Evolutionary conservation across 225 moss, liverwort and hornwort species (phyloP).

Genomic region (Marchantia polymorpha): DNA sequence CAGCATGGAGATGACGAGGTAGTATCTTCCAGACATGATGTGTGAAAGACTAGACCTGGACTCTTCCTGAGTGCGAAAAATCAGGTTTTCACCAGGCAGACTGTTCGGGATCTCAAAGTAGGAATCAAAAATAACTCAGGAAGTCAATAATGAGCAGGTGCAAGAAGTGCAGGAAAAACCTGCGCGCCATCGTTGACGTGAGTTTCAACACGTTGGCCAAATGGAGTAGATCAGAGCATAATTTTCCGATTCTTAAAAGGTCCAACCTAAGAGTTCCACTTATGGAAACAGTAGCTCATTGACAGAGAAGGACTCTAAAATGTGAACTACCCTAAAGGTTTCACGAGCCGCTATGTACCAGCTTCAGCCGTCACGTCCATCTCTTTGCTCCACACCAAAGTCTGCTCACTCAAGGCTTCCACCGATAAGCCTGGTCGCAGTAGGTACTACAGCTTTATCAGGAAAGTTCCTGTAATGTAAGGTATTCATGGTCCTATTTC

Average conservation of each 20-base stretch:
- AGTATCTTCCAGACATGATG: background rate
- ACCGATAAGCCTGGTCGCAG: background rate
- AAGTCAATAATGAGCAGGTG: background rate
- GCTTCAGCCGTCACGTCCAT: background rate
- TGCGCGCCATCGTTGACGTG: background rate
- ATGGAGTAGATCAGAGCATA: background rate
- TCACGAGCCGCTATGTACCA: background rate
- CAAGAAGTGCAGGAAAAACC: background rate
- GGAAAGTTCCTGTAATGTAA: background rate
- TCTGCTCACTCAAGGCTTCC: background rate
- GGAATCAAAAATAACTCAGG: background rate
- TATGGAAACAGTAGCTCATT: background rate
- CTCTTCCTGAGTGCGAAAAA: background rate
- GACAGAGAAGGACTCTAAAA: background rate
- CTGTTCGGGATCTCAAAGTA: slow-evolving; percentile 1
- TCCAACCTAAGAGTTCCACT: background rate
- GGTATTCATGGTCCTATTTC: background rate
- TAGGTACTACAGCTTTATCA: background rate
- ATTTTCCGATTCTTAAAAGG: background rate
- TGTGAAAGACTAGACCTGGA: background rate
- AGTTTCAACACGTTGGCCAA: background rate
- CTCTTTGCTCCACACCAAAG: background rate
- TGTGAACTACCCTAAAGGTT: background rate
- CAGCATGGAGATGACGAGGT: background rate
- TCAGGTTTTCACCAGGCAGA: background rate